Base-by-base conservation (phyloP, 2,329 filamentous ascomycete genomes). In the Ceratocystis diversiconidia region DNA sequence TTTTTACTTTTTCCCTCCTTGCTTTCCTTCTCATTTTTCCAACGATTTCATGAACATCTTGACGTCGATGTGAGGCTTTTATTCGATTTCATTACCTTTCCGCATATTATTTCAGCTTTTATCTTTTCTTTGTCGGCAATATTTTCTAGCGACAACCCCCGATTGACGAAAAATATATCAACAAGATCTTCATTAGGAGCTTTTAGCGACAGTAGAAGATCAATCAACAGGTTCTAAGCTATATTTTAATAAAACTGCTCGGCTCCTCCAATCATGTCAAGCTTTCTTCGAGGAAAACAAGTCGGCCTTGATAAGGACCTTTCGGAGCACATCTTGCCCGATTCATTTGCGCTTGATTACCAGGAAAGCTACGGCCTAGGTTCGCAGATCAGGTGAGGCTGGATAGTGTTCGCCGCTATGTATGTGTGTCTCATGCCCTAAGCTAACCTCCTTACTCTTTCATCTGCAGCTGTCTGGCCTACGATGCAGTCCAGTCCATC, bases 401-500 rank as follows among this genome's bases (percentile, higher is more conserved):
- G 8, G 36, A 12, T 12, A 41, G 36, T 15, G 10, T 41, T 12
- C 10, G 36, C 8, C 32, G 32, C 32, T 7, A 3, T 36, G 32
- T 36, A 36, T 36, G n/a, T 2, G 3, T 50, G 46, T 50, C 46
- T 50, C 17, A 4, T 32, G 2, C n/a, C 17, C n/a, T 7, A 7
- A 22, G n/a, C 22, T 65, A 57, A 65, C 41, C 68, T 50, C 22
- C 63, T 65, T 63, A 62, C 70, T 10, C 10, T 28, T 77, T 74
- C 28, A 82, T 82, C 70, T 79, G 82, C 71, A 90, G 89, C 71
- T 88, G 88, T 69, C 78, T 97, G 69, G 88, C 91, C 68, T 97
- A 95, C 77, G 92, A 97, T 70, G 92, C 94, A 0, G 82, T 96
- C 12, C 94, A 99, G 74, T 96, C 92, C 32, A 85, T 99, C 66